These are phyloP conservation scores for Moringa oleifera DNA, from an alignment of 345 rosid species.

Conservation along the genomic window DNA sequence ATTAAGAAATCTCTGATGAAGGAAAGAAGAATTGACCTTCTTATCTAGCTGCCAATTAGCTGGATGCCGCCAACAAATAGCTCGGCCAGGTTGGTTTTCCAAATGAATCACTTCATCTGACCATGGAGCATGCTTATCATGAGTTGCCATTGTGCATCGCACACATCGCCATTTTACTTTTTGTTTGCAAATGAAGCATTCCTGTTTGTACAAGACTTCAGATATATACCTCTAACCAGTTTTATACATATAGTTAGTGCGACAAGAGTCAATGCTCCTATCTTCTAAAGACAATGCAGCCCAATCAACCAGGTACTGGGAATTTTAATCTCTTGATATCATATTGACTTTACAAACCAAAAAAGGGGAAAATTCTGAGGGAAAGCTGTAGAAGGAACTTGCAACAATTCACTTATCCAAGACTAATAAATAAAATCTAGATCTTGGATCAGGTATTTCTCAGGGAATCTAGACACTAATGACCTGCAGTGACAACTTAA, in stretches of 20 bases:
- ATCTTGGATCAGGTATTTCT: neutral
- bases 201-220: conserved; percentile 33
- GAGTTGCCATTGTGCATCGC: conserved; percentile 63
- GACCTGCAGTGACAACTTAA: neutral
- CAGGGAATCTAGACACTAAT: neutral
- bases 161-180: conserved; percentile 68
- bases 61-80: conserved; percentile 92
- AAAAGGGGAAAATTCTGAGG: neutral
- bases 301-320: too few relatives aligned
- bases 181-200: conserved; percentile 67
- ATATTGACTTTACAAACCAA: neutral
- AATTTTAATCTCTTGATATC: too few relatives aligned
- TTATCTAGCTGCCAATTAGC: conserved; percentile 57
- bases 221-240: neutral
- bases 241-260: too few relatives aligned
- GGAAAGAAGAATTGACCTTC: conserved; percentile 71
- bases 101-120: conserved; percentile 51
- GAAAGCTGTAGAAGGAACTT: neutral
- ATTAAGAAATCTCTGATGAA: conserved; percentile 16
- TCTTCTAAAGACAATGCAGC: too few relatives aligned
- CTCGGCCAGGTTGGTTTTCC: conserved; percentile 51
- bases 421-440: neutral
- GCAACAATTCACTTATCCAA: neutral
- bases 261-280: too few relatives aligned
- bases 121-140: conserved; percentile 84